Conservation (phyloP, 164 flowering plant species). For the Vitis rupestris region DNA sequence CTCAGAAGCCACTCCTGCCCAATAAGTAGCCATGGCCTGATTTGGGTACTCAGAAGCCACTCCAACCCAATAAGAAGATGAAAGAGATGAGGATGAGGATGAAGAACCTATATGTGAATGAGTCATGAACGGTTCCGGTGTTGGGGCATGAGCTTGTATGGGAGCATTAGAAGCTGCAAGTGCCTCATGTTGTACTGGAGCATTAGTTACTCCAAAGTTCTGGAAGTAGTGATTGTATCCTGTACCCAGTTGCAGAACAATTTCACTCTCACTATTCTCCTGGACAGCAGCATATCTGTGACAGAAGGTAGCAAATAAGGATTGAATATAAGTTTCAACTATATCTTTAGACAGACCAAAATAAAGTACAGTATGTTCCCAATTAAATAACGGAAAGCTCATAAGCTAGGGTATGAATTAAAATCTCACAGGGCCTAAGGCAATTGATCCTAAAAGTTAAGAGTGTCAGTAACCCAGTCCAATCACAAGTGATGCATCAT, state of each 20-base stretch:
- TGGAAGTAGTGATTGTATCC: constrained; percentile 1
- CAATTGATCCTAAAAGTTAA: neutral
- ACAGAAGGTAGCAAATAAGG: neutral
- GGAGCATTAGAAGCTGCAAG: neutral
- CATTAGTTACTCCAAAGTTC: neutral
- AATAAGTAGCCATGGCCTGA: constrained; percentile 1
- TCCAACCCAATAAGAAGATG: constrained; percentile 10
- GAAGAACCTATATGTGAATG: constrained; percentile 1
- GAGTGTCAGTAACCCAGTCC: neutral
- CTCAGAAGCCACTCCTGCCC: constrained; percentile 5
- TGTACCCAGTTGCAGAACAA: neutral
- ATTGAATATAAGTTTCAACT: neutral
- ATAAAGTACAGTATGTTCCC: neutral
- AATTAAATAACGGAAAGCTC: neutral
- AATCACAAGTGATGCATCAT: neutral
- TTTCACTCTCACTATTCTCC: neutral
- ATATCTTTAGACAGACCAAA: neutral
- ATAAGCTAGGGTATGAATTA: neutral
- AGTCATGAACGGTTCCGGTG: neutral
- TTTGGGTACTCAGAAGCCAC: constrained; percentile 4
- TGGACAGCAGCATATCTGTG: neutral
- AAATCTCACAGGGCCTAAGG: neutral
- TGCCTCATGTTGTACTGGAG: too few species aligned
- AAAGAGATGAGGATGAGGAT: constrained; percentile 1
- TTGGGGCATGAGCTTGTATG: neutral